Evolutionary conservation across 148 eudicot species (phyloP), one percentile per base, ranked within the genome.

Genomic region (Amaranthus palmeri): DNA sequence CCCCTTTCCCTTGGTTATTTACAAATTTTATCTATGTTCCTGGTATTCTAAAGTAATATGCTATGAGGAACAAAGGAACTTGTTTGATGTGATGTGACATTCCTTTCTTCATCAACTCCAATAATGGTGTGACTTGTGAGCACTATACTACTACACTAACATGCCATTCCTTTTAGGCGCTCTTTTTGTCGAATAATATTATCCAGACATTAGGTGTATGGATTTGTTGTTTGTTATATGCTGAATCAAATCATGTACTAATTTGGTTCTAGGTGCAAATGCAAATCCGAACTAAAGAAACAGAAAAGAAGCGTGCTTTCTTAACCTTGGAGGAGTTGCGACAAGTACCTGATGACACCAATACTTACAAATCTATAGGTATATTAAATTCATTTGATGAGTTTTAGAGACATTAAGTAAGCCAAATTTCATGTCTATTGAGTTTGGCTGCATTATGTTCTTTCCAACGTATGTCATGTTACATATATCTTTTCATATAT

Each of bases 361-460:
- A 92, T 76, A 96, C 99, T 15, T 96, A 92, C 81, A 96, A 96
- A 78, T 87, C 99, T 54, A 90, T 96, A 57, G 98, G 98, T 91
- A 84, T 72, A 51, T 7, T 36, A 36, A 13, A 36, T 43, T 14
- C 18, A 25, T 8, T 4, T 50, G 8, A 61, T 15, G 36, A n/a
- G 36, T 15, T 10, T 14, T 67, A 46, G 54, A 65, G 9, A 17
- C n/a, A 65, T 3, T 0, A 65, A 65, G n/a, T 48, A 5, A 8
- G 4, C 13, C 4, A 43, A 43, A 48, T 10, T 5, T 0, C 44
- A 43, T 68, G 7, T 44, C 50, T 43, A 3, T 17, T 49, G 74
- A 0, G 50, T 11, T 4, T 4, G 55, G 51, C 0, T 56, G 50
- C 41, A n/a, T 6, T 42, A 54, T 53, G 45, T 14, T 57, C 3